Base-by-base conservation (phyloP, 129 eudicot genomes). In the Calendula officinalis region DNA sequence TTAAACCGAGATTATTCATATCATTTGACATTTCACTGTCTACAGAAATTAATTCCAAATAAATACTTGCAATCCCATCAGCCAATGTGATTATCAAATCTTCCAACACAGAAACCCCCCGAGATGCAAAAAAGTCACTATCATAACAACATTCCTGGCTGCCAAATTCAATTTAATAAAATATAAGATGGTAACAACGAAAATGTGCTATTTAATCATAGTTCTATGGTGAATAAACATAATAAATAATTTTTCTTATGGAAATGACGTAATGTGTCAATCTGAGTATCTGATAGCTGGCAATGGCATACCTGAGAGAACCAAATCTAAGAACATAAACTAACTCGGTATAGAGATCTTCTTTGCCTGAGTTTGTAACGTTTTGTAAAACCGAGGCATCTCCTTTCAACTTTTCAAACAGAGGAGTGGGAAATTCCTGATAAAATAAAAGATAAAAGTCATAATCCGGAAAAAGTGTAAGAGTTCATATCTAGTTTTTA, bases 1-100 rank as follows among this genome's bases (percentile, higher is more conserved):
- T 83, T 41, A 71, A 52, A 14, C 76, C 76, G 5, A 71, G 69
- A 38, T 74, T 81, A 70, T 75, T 83, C 69, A 88, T 76, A 75
- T 81, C 91, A 61, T 70, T 75, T 57, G 96, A 92, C 75, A 85
- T 77, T 84, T 86, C 80, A 75, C 99, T 82, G 65, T 92, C 99
- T 45, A 92, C 91, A 44, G 99, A 92, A 60, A 92, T 85, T 71
- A 88, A 87, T 81, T 92, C 99, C 86, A 92, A 76, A 63, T 92
- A 92, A 75, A 88, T 79, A 75, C 96, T 81, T 54, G 99, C 95
- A 36, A 88, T 84, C 27, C 95, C 95, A 70, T 88, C 99, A 45
- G 99, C 89, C 73, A 92, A 39, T 16, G 87, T 77, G 72, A 88
- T 85, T 65, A 92, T 83, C 84, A 92, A 74, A 81, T 92, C 99